Evolutionary conservation across 2,329 filamentous ascomycete genomes (phyloP).

Genomic region (Plenodomus lindquistii): DNA sequence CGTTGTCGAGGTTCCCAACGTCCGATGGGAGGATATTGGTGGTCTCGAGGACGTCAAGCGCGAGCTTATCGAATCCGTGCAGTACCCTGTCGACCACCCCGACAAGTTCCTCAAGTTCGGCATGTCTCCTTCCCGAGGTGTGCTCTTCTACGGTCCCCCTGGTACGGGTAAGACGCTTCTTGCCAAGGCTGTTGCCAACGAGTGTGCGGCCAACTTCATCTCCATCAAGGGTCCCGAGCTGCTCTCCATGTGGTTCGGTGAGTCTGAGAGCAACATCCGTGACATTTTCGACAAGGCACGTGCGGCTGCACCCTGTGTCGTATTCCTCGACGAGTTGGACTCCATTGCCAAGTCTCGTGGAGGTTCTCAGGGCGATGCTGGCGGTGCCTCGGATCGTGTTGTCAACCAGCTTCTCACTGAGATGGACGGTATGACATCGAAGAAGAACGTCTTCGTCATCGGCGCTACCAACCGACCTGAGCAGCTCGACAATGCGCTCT

Average conservation of each 20-base stretch:
- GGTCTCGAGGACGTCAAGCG: constrained; percentile 98
- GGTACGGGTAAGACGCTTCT: constrained; percentile 99
- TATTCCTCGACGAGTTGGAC: constrained; percentile 98
- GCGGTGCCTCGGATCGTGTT: constrained; percentile 97
- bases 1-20: constrained; percentile 98
- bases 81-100: constrained; percentile 98
- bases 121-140: constrained; percentile 95
- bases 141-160: constrained; percentile 96
- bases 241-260: constrained; percentile 99
- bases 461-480: constrained; percentile 98
- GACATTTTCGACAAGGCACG: constrained; percentile 99
- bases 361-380: constrained; percentile 92
- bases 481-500: constrained; percentile 96
- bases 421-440: constrained; percentile 99
- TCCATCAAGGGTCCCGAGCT: constrained; percentile 98
- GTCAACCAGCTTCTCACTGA: constrained; percentile 99
- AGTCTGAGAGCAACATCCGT: constrained; percentile 99
- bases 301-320: constrained; percentile 94
- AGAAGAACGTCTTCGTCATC: constrained; percentile 99
- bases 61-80: constrained; percentile 97
- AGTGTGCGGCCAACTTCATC: constrained; percentile 99
- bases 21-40: constrained; percentile 99
- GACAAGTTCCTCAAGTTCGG: constrained; percentile 99
- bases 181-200: constrained; percentile 98
- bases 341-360: constrained; percentile 99